Percentiles rank a stretch among this genome's conserved stretches.
These are phyloP conservation scores for Neoconidiobolus thromboides DNA, from an alignment of 371 early-diverging fungal species.

Conservation along the genomic window DNA sequence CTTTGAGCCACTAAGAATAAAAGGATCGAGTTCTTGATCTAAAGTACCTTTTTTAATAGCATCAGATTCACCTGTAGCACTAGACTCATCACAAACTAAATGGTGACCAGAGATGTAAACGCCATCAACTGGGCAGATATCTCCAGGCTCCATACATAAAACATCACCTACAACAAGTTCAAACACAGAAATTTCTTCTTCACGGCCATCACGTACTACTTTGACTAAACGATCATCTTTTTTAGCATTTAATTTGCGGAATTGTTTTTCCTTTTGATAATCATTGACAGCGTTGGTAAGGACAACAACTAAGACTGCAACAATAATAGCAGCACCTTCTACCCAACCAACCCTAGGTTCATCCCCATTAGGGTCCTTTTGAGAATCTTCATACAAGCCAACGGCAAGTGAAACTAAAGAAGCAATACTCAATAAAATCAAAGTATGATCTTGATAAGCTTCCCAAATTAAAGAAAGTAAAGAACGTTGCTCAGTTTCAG, in stretches of 20 bases:
- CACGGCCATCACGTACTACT: conserved; percentile 50
- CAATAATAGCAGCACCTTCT: conserved; percentile 57
- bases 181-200: conserved; percentile 65
- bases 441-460: conserved; percentile 5
- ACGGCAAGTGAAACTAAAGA: conserved; percentile 66
- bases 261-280: conserved; percentile 72
- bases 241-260: conserved; percentile 59
- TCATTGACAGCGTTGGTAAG: conserved; percentile 63
- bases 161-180: conserved; percentile 79
- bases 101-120: conserved; percentile 62
- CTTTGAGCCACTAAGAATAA: conserved; percentile 51
- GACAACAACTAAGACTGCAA: conserved; percentile 64
- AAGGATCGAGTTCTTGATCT: conserved; percentile 25
- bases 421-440: conserved; percentile 54
- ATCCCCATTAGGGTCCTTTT: conserved; percentile 15
- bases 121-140: conserved; percentile 84
- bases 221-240: conserved; percentile 60
- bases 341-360: conserved; percentile 43
- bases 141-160: conserved; percentile 81
- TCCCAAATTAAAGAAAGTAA: not conserved
- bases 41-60: conserved; percentile 40
- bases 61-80: conserved; percentile 85
- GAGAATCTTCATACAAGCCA: conserved; percentile 65
- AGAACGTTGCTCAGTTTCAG: not conserved
- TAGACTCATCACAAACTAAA: conserved; percentile 75